Percentiles rank a stretch among this genome's conserved stretches.
These are phyloP conservation scores for Echium plantagineum DNA, from an alignment of 257 asterid species.

Conservation along the genomic window DNA sequence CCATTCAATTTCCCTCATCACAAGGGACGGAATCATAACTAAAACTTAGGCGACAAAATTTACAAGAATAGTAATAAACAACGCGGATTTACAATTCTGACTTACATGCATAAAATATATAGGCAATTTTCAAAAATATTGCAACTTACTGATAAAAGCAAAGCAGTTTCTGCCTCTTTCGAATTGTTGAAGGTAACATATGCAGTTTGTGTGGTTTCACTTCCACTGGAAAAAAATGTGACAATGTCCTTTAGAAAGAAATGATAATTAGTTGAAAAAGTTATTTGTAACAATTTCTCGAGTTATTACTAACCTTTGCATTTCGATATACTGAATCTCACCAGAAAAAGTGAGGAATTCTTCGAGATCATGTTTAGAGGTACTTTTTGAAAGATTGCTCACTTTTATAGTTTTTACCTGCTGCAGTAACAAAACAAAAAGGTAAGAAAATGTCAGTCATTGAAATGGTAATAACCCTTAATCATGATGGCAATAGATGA, in stretches of 20 bases:
- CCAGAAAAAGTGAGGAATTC: constrained; percentile 50
- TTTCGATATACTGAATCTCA: constrained; percentile 37
- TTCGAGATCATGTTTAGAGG: constrained; percentile 27
- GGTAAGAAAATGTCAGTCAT: too few species aligned
- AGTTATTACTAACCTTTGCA: constrained; percentile 35
- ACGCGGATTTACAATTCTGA: too few species aligned
- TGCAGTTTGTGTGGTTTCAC: constrained; percentile 20
- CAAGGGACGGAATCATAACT: too few species aligned
- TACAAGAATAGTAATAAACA: too few species aligned
- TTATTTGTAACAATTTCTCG: not conserved
- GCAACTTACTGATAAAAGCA: constrained; percentile 38
- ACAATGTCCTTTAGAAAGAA: not conserved
- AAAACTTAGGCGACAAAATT: too few species aligned
- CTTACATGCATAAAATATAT: too few species aligned
- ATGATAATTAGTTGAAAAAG: not conserved
- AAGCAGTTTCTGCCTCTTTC: constrained; percentile 47
- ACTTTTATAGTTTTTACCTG: constrained; percentile 41
- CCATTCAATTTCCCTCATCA: too few species aligned
- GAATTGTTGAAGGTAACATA: constrained; percentile 28
- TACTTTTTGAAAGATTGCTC: constrained; percentile 28
- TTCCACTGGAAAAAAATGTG: constrained; percentile 24
- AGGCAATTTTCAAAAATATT: too few species aligned
- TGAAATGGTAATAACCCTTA: too few species aligned
- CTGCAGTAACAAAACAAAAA: not conserved
- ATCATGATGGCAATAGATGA: too few species aligned